Evolutionary conservation across 108 stramenopile species (phyloP), one percentile per base, ranked within the genome.

Genomic region (Fragilaria radians): DNA sequence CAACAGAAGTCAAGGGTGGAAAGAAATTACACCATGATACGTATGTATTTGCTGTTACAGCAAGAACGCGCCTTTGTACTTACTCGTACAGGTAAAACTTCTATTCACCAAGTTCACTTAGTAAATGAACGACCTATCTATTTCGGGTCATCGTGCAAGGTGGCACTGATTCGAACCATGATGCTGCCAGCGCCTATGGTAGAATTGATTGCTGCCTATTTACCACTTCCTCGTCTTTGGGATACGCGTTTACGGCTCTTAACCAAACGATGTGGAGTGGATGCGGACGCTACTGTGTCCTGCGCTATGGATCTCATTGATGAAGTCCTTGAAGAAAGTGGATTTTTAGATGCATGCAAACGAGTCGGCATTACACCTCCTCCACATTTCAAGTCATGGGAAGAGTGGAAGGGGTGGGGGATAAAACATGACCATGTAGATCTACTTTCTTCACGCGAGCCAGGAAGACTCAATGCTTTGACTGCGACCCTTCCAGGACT

Each of bases 261-360:
- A 11, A 59, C 73, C 24, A 65, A 65, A 26, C 68, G 73, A 24
- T 54, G 67, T 52, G 46, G 34, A 23, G 63, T 71, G 3, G 63
- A 83, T 57, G 68, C 82, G 4, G 71, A 83, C 63, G 66, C 70
- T 0, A 70, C 78, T 9, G 66, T 83, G 47, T 57, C 22, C 31
- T 52, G 57, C 27, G 59, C 70, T 26, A 48, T 83, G 30, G 82
- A 83, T 66, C 57, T 83, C 2, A 74, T 83, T 49, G 82, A 83
- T 34, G 82, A 83, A 34, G 54, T 77, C 2, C 49, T 83, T 3
- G 82, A 80, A 58, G 82, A 71, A 46, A 70, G 76, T 27, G 76
- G 79, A 7, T 57, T 79, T 21, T 42, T 77, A 46, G 71, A 72
- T 28, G 82, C 78, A 0, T 74, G 64, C 59, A 76, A 71, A 61